Evolutionary conservation across 2,329 filamentous ascomycete species (phyloP).

Genomic region (Alternaria tenuissima): DNA sequence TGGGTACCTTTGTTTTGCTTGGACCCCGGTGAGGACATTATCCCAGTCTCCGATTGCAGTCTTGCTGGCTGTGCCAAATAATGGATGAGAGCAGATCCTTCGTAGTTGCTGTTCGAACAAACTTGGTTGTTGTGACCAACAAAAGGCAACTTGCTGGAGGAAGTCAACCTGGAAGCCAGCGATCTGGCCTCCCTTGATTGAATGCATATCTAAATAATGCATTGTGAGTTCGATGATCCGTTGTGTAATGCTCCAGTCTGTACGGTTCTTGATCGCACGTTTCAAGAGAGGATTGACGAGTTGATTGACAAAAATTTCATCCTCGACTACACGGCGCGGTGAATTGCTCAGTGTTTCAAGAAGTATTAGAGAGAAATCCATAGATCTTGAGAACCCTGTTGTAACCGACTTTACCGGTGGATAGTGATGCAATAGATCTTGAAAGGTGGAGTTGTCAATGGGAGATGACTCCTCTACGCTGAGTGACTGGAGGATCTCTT

Average conservation of each 20-base stretch:
- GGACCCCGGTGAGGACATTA: slow-evolving; percentile 16
- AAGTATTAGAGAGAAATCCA: slow-evolving; percentile 36
- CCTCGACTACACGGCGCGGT: slow-evolving; percentile 3
- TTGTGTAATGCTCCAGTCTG: slow-evolving; percentile 21
- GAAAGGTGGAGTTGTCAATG: slow-evolving; percentile 10
- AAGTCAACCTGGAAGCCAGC: slow-evolving; percentile 16
- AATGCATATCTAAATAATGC: slow-evolving; percentile 26
- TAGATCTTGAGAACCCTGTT: slow-evolving; percentile 34
- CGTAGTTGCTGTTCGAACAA: slow-evolving; percentile 29
- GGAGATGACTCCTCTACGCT: not conserved
- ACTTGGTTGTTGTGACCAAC: slow-evolving; percentile 34
- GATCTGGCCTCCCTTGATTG: slow-evolving; percentile 14
- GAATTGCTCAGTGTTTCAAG: slow-evolving; percentile 21
- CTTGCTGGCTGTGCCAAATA: slow-evolving; percentile 1
- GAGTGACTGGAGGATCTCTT: slow-evolving; percentile 19
- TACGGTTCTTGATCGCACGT: slow-evolving; percentile 29
- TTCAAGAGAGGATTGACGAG: slow-evolving; percentile 33
- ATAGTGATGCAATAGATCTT: slow-evolving; percentile 17
- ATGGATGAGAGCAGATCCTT: slow-evolving; percentile 9
- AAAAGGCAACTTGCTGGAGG: slow-evolving; percentile 28
- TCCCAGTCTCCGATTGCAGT: slow-evolving; percentile 3
- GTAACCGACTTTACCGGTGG: slow-evolving; percentile 13
- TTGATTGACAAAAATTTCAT: slow-evolving; percentile 20
- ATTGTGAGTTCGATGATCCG: slow-evolving; percentile 30
- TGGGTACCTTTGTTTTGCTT: slow-evolving; percentile 23